phyloP scores from a whole-genome alignment of 805 yeast genomes.

The Kuraishia hungarica region DNA sequence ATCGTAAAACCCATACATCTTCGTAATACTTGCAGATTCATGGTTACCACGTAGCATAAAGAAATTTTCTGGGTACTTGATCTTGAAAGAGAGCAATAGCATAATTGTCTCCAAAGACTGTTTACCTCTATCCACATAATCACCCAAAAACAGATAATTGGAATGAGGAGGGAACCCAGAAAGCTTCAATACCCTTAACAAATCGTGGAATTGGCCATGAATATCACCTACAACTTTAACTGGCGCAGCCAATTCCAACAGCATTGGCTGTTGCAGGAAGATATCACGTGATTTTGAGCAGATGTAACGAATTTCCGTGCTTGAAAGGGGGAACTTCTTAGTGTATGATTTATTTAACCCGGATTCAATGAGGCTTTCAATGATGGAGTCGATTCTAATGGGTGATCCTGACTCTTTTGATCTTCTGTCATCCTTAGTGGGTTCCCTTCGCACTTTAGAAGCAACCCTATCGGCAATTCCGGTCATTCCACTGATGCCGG shows the following conservation, averaged over 20 bases:
- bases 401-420: neutral
- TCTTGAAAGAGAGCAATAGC: conserved; percentile 42
- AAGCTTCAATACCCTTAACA: conserved; percentile 44
- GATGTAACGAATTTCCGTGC: conserved; percentile 46
- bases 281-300: conserved; percentile 52
- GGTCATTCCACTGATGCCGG: no score
- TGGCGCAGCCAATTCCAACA: conserved; percentile 63
- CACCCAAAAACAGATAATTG: conserved; percentile 49
- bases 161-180: conserved; percentile 54
- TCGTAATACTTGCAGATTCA: conserved; percentile 50
- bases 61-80: conserved; percentile 52
- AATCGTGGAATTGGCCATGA: conserved; percentile 58
- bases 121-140: conserved; percentile 52
- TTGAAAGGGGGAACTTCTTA: conserved; percentile 40
- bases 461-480: conserved; percentile 1
- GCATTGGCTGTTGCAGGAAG: conserved; percentile 55
- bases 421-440: neutral
- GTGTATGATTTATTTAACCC: conserved; percentile 35
- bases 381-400: conserved; percentile 52
- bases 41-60: conserved; percentile 55
- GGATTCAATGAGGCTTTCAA: conserved; percentile 47
- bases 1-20: conserved; percentile 53
- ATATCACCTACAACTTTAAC: conserved; percentile 81
- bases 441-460: conserved; percentile 3
- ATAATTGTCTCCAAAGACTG: conserved; percentile 49